Evolutionary conservation across 495 filamentous ascomycete genomes (phyloP).

Genomic region (Lophiostoma macrostomum): DNA sequence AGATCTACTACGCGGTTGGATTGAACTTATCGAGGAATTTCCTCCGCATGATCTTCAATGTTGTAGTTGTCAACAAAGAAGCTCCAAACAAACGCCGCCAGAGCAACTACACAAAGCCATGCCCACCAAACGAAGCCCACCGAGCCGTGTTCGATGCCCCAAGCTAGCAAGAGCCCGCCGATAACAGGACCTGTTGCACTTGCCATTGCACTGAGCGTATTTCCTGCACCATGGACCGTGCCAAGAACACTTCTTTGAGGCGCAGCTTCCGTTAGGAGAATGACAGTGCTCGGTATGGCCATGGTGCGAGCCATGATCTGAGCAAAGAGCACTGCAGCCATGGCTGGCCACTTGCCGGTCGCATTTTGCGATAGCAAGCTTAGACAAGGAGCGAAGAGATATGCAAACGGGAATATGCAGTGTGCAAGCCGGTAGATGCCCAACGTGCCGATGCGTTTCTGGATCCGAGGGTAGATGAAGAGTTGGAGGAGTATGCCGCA

Average conservation of each 20-base stretch:
- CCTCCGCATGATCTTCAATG: constrained; percentile 41
- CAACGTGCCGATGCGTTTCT: constrained; percentile 65
- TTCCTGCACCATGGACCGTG: constrained; percentile 62
- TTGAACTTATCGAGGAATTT: constrained; percentile 8
- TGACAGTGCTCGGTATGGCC: constrained; percentile 60
- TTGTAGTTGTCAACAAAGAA: constrained; percentile 65
- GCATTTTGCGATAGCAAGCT: constrained; percentile 61
- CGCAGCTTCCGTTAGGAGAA: constrained; percentile 61
- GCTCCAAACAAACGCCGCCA: constrained; percentile 57
- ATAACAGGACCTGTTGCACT: constrained; percentile 59
- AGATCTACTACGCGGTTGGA: not conserved
- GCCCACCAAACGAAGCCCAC: constrained; percentile 66
- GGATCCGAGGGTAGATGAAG: constrained; percentile 69
- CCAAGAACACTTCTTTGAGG: constrained; percentile 55
- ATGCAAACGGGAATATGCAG: constrained; percentile 67
- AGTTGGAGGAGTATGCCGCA: constrained; percentile 76
- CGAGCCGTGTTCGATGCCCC: constrained; percentile 57
- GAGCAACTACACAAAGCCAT: constrained; percentile 54
- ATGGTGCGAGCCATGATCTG: constrained; percentile 68
- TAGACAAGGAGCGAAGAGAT: constrained; percentile 69
- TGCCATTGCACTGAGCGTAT: constrained; percentile 55
- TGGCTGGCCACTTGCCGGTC: constrained; percentile 54
- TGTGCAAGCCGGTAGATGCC: constrained; percentile 60
- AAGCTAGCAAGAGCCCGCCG: constrained; percentile 59
- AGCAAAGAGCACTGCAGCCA: constrained; percentile 57